Evolutionary conservation across 208 protist genomes (phyloP).

Genomic region (Trypanosoma lewisi): DNA sequence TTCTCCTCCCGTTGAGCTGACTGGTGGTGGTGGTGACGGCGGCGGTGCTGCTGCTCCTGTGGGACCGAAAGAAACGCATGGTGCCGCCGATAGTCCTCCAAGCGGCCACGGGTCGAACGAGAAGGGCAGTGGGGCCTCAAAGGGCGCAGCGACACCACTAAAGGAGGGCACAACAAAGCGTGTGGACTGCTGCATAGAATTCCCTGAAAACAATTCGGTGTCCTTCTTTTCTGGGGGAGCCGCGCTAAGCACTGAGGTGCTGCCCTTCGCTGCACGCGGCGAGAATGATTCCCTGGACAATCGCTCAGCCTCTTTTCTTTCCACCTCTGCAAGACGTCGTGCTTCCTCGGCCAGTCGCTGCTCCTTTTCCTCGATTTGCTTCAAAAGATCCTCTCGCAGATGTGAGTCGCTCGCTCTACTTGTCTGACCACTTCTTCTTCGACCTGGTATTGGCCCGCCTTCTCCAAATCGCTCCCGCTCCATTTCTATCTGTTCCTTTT

Average conservation of each 20-base stretch:
- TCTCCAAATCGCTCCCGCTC: slow-evolving; percentile 43
- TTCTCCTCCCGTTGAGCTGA: background rate
- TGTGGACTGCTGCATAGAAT: background rate
- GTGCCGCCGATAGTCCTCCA: background rate
- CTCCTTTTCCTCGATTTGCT: slow-evolving; percentile 20
- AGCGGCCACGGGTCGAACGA: background rate
- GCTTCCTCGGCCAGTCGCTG: background rate
- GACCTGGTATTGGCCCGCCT: slow-evolving; percentile 37
- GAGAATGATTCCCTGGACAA: background rate
- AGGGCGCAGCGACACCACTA: background rate
- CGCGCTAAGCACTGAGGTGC: background rate
- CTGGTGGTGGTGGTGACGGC: too few species aligned
- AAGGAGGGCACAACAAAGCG: background rate
- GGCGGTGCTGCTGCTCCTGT: background rate
- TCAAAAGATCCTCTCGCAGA: slow-evolving; percentile 13
- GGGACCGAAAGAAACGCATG: background rate
- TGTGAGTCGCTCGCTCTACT: background rate
- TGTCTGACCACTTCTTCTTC: background rate
- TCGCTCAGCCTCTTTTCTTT: background rate
- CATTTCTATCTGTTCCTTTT: slow-evolving; percentile 48
- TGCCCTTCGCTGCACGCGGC: background rate
- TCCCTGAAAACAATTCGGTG: background rate
- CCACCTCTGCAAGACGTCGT: background rate
- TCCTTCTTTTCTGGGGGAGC: background rate
- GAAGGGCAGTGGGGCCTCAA: background rate